phyloP scores from a whole-genome alignment of 1,284 basidiomycete genomes.

The Puccinia hordei region DNA sequence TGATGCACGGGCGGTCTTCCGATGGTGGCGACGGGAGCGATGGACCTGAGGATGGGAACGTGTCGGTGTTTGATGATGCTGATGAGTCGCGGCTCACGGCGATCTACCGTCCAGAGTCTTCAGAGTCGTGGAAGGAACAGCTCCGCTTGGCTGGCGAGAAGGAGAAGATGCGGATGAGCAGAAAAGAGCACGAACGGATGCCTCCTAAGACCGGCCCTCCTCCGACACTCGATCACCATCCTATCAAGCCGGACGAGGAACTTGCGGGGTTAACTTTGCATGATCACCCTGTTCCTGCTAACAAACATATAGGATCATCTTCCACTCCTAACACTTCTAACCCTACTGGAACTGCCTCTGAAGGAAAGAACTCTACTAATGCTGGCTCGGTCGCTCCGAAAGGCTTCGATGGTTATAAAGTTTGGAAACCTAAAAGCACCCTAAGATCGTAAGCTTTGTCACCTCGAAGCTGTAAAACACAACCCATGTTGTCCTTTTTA shows the following conservation, averaged over 20 bases:
- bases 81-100: constrained; percentile 71
- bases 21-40: neutral
- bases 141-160: constrained; percentile 57
- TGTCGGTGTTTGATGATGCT: constrained; percentile 60
- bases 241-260: constrained; percentile 31
- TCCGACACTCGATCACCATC: neutral
- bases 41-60: constrained; percentile 5
- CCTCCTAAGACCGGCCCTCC: neutral
- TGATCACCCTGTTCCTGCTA: constrained; percentile 5
- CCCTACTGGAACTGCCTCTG: neutral
- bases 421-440: constrained; percentile 78
- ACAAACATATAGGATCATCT: neutral
- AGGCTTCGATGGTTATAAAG: constrained; percentile 63
- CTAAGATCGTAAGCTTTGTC: constrained; percentile 77
- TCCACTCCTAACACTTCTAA: neutral
- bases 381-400: constrained; percentile 14
- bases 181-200: constrained; percentile 58
- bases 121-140: constrained; percentile 76
- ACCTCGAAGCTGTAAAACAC: no score
- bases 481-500: constrained; percentile 54
- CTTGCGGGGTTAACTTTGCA: constrained; percentile 34
- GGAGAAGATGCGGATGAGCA: constrained; percentile 25
- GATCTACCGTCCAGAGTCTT: constrained; percentile 81
- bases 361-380: constrained; percentile 3
- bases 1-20: neutral